A percentile compares a stretch with the other conserved stretches of the same genome.
phyloP scores from a whole-genome alignment of 2,329 filamentous ascomycete species.

The Colletotrichum ledebouriae region DNA sequence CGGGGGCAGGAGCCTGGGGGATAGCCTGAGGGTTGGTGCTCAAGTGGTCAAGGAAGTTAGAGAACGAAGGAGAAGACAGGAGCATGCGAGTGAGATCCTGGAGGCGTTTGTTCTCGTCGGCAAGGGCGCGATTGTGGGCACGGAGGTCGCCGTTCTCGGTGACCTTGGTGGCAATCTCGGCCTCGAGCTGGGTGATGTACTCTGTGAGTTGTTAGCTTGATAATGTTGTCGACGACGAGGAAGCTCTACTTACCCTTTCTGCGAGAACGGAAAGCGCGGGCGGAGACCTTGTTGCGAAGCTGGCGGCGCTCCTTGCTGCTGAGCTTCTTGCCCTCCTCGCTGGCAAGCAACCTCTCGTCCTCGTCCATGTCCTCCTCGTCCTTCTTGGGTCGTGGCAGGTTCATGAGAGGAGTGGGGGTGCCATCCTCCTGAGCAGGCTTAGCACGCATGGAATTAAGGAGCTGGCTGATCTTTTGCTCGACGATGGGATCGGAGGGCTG shows the following conservation, averaged over 20 bases:
- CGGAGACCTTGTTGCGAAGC: slow-evolving; percentile 98
- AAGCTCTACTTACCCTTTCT: slow-evolving; percentile 83
- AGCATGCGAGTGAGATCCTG: slow-evolving; percentile 85
- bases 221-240: no score
- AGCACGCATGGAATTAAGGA: slow-evolving; percentile 92
- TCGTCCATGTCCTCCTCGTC: slow-evolving; percentile 99
- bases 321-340: slow-evolving; percentile 99
- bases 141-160: slow-evolving; percentile 87
- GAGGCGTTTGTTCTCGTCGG: slow-evolving; percentile 87
- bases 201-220: slow-evolving; percentile 66
- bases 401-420: slow-evolving; percentile 64
- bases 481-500: slow-evolving; percentile 76
- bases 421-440: slow-evolving; percentile 69
- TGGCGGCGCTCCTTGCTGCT: slow-evolving; percentile 97
- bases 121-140: slow-evolving; percentile 82
- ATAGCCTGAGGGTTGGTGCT: slow-evolving; percentile 68
- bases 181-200: slow-evolving; percentile 95
- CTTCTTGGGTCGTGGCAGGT: slow-evolving; percentile 84
- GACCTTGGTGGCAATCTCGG: slow-evolving; percentile 85
- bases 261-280: slow-evolving; percentile 95
- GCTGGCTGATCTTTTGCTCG: slow-evolving; percentile 93
- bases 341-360: slow-evolving; percentile 92
- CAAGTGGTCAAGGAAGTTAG: slow-evolving; percentile 80
- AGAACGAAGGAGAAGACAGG: slow-evolving; percentile 84
- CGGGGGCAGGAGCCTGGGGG: slow-evolving; percentile 49